phyloP scores from a whole-genome alignment of 2,329 filamentous ascomycete species.

The Phymatotrichopsis omnivora region DNA sequence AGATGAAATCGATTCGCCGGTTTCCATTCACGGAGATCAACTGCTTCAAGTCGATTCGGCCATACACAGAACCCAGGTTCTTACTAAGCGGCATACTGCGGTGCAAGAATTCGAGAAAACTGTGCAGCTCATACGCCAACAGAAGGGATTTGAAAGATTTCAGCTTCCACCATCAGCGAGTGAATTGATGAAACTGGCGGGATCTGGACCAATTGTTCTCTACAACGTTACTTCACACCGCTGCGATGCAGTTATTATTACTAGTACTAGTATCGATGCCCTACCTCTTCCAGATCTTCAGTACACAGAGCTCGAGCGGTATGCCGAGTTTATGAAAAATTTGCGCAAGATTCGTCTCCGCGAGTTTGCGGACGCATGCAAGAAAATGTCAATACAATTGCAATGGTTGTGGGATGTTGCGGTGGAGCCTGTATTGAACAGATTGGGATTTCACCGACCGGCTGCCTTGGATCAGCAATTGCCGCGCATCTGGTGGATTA shows the following conservation, averaged over 20 bases:
- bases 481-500: slow-evolving; percentile 17
- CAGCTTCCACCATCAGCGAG: slow-evolving; percentile 1
- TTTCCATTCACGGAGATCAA: too few relatives aligned
- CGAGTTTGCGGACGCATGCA: too few relatives aligned
- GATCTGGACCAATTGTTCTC: slow-evolving; percentile 8
- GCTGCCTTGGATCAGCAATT: too few relatives aligned
- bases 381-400: slow-evolving; percentile 1
- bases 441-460: not conserved
- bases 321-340: not conserved
- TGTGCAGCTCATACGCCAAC: not conserved
- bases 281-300: not conserved
- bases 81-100: not conserved
- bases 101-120: not conserved
- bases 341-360: slow-evolving; percentile 4
- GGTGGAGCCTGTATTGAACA: slow-evolving; percentile 6
- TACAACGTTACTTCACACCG: slow-evolving; percentile 6
- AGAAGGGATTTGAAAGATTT: slow-evolving; percentile 1
- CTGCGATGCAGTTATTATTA: slow-evolving; percentile 12
- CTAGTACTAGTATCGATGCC: not conserved
- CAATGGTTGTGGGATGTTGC: slow-evolving; percentile 16
- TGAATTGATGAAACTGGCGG: not conserved
- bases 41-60: too few relatives aligned
- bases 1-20: slow-evolving; percentile 5
- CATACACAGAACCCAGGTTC: too few relatives aligned
- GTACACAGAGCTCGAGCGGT: not conserved